A percentile compares a stretch with the other conserved stretches of the same genome.
phyloP scores from a whole-genome alignment of 1,284 basidiomycete species.

The Ceratobasidium papillatum region DNA sequence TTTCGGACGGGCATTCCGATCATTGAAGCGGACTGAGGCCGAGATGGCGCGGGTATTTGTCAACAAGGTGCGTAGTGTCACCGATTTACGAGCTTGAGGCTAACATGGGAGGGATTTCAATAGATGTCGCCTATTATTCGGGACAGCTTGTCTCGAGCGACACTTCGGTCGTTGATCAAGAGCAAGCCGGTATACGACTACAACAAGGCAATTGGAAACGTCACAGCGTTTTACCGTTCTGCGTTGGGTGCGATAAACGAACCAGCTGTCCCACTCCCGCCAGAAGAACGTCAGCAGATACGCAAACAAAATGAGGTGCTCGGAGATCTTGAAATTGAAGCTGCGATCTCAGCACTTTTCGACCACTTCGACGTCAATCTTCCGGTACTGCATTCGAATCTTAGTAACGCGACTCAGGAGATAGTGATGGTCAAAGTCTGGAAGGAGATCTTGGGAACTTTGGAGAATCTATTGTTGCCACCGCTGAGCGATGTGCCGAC shows the following conservation, averaged over 20 bases:
- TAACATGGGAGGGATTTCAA: background rate
- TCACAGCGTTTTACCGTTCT: conserved; percentile 82
- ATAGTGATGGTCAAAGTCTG: conserved; percentile 94
- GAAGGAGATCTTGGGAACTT: conserved; percentile 92
- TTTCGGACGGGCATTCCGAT: conserved; percentile 95
- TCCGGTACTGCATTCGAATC: conserved; percentile 87
- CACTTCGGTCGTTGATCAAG: conserved; percentile 82
- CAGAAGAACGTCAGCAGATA: conserved; percentile 64
- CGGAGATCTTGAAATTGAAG: conserved; percentile 94
- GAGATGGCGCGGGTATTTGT: conserved; percentile 98
- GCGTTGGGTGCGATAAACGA: conserved; percentile 73
- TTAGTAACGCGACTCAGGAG: conserved; percentile 87
- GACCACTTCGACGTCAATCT: conserved; percentile 98
- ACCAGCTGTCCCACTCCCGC: conserved; percentile 79
- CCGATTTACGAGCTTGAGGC: background rate
- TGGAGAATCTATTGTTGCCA: conserved; percentile 92
- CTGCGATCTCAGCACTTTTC: conserved; percentile 90
- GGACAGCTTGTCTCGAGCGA: conserved; percentile 82
- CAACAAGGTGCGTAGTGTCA: conserved; percentile 77
- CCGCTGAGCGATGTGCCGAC: conserved; percentile 89
- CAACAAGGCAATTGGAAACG: conserved; percentile 81
- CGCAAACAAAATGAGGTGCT: conserved; percentile 68
- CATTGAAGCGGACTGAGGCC: conserved; percentile 90
- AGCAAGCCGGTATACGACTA: conserved; percentile 73
- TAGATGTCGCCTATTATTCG: conserved; percentile 96